Base-by-base conservation (phyloP, 2,329 filamentous ascomycete species). In the Biscogniauxia mediterranea region DNA sequence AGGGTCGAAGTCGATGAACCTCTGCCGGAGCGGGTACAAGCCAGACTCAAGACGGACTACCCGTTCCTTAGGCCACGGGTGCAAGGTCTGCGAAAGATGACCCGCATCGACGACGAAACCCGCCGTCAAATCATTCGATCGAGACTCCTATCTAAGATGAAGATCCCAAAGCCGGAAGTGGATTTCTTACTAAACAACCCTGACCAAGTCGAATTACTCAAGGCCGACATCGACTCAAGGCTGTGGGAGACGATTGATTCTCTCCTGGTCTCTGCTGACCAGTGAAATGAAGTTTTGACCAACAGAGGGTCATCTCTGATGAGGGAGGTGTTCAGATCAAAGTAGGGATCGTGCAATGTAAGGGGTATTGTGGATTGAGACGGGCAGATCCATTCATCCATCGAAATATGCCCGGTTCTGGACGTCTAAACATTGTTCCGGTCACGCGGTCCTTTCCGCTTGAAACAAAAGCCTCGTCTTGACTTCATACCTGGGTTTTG, bases 161-260 rank as follows among this genome's bases (percentile, higher is more conserved):
- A 54, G 19, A 58, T 63, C 46, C 21, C 59, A 46, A 46, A 49
- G 20, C 6, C 56, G 6, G 60, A 59, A 28, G 20, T 56, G 32
- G 54, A 61, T 52, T 50, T 61, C 55, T 46, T 46, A 46, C 56
- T 61, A 21, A 17, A 23, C 32, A 42, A 62, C 19, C 56, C 56
- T 25, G 50, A 59, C 5, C 56, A 62, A 56, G 60, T 59, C 54
- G 57, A 56, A 23, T 56, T 58, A 7, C 52, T 61, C 32, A 61
- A 61, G 56, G 49, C 52, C 23, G 56, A 58, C 3, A 32, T 59
- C 51, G 60, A 62, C 25, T 53, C 60, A 20, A 59, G 25, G 38
- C 58, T 62, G 23, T 62, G 60, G 60, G 50, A 54, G 26, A 25
- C 55, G 55, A 63, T 58, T 49, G 61, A 64, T 64, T 46, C 38